These are phyloP conservation scores for Trichoderma guizhouense DNA, from an alignment of 2,329 filamentous ascomycete genomes.

Conservation along the genomic window DNA sequence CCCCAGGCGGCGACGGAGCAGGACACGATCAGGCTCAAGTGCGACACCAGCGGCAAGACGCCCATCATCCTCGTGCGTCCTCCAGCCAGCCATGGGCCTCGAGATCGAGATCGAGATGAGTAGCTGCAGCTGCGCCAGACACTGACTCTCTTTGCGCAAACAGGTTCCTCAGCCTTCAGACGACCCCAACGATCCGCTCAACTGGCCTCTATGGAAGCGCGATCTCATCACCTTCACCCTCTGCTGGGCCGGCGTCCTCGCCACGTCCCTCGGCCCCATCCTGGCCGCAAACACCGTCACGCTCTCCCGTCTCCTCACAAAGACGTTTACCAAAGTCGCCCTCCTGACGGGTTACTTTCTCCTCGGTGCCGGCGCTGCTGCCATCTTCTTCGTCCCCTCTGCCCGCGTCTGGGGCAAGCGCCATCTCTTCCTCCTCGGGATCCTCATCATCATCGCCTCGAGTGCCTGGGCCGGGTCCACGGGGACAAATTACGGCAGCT, in stretches of 20 bases:
- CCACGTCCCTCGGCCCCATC: constrained; percentile 78
- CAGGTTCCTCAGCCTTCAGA: constrained; percentile 78
- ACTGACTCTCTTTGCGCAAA: neutral
- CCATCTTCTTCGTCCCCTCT: constrained; percentile 81
- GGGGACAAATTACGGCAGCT: constrained; percentile 63
- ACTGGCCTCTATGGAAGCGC: constrained; percentile 82
- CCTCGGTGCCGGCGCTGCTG: constrained; percentile 75
- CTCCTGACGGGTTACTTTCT: constrained; percentile 85
- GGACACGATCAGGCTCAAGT: constrained; percentile 57
- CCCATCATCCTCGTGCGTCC: constrained; percentile 70
- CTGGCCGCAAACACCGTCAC: constrained; percentile 85
- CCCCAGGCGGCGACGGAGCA: constrained; percentile 41
- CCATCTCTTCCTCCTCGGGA: constrained; percentile 79
- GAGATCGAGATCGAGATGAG: neutral
- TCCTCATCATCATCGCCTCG: constrained; percentile 67
- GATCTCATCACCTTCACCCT: constrained; percentile 77
- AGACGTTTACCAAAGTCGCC: constrained; percentile 71
- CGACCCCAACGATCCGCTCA: constrained; percentile 83
- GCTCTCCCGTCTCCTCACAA: constrained; percentile 62
- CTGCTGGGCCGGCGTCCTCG: constrained; percentile 77
- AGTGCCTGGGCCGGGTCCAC: constrained; percentile 75
- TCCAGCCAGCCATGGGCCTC: neutral
- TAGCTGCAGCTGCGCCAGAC: neutral
- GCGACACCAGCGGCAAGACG: constrained; percentile 61
- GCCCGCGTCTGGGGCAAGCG: constrained; percentile 91